phyloP scores from a whole-genome alignment of 192 early-diverging fungal genomes.

The Backusella macrospora region DNA sequence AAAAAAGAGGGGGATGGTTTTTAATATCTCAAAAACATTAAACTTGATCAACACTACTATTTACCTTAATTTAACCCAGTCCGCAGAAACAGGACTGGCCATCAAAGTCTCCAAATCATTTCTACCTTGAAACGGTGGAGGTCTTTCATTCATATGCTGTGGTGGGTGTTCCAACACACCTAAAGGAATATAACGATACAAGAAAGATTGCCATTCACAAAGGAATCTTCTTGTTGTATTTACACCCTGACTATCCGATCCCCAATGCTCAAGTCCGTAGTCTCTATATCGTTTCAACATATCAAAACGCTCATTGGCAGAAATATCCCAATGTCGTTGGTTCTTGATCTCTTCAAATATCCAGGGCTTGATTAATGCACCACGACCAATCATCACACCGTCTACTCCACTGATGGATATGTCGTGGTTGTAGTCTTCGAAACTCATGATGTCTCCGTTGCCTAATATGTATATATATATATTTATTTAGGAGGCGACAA shows the following conservation, averaged over 20 bases:
- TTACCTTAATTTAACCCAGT: slow-evolving; percentile 90
- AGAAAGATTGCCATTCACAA: slow-evolving; percentile 80
- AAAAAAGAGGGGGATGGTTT: not conserved
- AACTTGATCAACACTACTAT: not conserved
- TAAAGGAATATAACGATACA: slow-evolving; percentile 84
- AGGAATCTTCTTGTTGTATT: slow-evolving; percentile 80
- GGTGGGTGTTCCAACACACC: slow-evolving; percentile 92
- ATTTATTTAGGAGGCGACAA: not conserved
- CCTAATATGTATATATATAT: slow-evolving; percentile 22
- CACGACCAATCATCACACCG: slow-evolving; percentile 87
- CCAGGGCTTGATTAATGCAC: slow-evolving; percentile 96
- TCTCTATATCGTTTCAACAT: slow-evolving; percentile 80
- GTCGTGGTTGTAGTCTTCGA: slow-evolving; percentile 79
- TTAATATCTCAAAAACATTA: not conserved
- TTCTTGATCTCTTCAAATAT: slow-evolving; percentile 93
- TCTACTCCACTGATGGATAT: slow-evolving; percentile 67
- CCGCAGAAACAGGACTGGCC: slow-evolving; percentile 73
- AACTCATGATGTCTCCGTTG: slow-evolving; percentile 84
- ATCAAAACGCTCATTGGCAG: slow-evolving; percentile 86
- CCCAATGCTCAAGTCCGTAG: slow-evolving; percentile 97
- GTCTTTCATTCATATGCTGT: slow-evolving; percentile 90
- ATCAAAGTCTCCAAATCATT: slow-evolving; percentile 95
- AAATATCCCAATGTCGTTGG: slow-evolving; percentile 88
- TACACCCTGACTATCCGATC: slow-evolving; percentile 84
- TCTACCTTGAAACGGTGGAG: slow-evolving; percentile 81